Evolutionary conservation across 2,329 filamentous ascomycete genomes (phyloP).

Genomic region (Aspergillus sp.): DNA sequence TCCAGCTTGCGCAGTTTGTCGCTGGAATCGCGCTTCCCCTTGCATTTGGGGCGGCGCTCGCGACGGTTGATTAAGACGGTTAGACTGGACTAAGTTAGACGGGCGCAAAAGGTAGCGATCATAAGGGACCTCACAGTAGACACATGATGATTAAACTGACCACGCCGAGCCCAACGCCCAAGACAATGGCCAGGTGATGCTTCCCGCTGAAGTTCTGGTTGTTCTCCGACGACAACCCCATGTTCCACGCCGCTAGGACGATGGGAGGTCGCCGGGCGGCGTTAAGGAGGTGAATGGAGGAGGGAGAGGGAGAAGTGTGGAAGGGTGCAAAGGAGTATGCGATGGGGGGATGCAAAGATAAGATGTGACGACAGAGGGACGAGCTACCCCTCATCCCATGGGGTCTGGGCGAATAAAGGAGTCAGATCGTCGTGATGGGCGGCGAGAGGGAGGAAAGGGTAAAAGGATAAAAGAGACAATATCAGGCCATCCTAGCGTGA

Average conservation of each 20-base stretch:
- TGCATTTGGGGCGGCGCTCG: slow-evolving; percentile 18
- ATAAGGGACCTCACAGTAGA: slow-evolving; percentile 24
- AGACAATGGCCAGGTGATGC: slow-evolving; percentile 30
- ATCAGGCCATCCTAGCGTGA: too few species aligned
- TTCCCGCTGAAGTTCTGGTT: slow-evolving; percentile 17
- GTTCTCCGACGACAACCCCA: slow-evolving; percentile 17
- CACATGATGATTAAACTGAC: slow-evolving; percentile 30
- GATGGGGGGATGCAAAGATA: background rate
- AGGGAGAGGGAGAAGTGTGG: background rate
- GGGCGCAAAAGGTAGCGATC: background rate
- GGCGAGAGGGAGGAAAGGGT: too few species aligned
- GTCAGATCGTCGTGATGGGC: too few species aligned
- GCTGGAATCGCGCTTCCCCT: slow-evolving; percentile 21
- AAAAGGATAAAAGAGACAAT: too few species aligned
- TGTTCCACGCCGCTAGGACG: slow-evolving; percentile 9
- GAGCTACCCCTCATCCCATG: background rate
- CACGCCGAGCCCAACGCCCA: slow-evolving; percentile 31
- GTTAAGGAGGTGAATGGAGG: background rate
- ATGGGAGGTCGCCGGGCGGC: slow-evolving; percentile 7
- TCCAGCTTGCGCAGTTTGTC: slow-evolving; percentile 36
- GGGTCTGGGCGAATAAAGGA: background rate
- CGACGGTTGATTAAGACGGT: slow-evolving; percentile 34
- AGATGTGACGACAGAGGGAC: too few species aligned
- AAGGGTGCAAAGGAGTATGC: background rate
- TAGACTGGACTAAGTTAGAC: slow-evolving; percentile 18